Conservation (phyloP, 306 rosid species). For the Fragaria nilgerrensis region DNA sequence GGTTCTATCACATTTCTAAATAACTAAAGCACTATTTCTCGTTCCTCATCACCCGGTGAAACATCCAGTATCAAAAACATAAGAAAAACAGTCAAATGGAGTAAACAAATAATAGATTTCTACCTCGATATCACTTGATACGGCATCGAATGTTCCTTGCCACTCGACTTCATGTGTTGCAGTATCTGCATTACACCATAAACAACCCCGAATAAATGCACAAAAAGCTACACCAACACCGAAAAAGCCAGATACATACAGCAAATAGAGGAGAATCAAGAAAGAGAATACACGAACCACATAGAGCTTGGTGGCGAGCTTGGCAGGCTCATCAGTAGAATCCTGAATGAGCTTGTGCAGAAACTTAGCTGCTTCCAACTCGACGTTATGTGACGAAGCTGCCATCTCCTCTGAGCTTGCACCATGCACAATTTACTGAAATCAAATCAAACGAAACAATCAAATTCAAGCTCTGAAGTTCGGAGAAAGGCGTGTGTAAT, state of each 20-base stretch:
- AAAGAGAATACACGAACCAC: constrained; percentile 63
- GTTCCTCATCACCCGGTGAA: neutral
- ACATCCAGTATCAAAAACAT: neutral
- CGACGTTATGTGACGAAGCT: constrained; percentile 72
- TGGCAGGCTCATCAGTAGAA: constrained; percentile 94
- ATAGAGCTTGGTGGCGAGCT: constrained; percentile 89
- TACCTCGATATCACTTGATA: constrained; percentile 99
- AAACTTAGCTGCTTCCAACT: constrained; percentile 99
- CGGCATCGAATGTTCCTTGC: constrained; percentile 98
- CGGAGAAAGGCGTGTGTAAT: neutral
- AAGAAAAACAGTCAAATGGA: neutral
- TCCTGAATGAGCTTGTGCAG: constrained; percentile 98
- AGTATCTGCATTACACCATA: constrained; percentile 63
- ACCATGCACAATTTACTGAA: constrained; percentile 24
- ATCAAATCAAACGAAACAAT: neutral
- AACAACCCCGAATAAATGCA: constrained; percentile 12
- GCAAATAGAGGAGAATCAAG: neutral
- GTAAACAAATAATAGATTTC: neutral
- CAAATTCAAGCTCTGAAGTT: neutral
- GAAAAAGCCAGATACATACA: neutral
- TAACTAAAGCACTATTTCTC: neutral
- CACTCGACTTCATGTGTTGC: constrained; percentile 98
- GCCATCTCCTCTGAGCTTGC: constrained; percentile 64
- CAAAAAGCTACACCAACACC: neutral
- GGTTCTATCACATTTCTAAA: neutral